A percentile compares a stretch with the other conserved stretches of the same genome.
These are phyloP conservation scores for Obelidium mucronatum DNA, from an alignment of 192 early-diverging fungal genomes.

Conservation along the genomic window DNA sequence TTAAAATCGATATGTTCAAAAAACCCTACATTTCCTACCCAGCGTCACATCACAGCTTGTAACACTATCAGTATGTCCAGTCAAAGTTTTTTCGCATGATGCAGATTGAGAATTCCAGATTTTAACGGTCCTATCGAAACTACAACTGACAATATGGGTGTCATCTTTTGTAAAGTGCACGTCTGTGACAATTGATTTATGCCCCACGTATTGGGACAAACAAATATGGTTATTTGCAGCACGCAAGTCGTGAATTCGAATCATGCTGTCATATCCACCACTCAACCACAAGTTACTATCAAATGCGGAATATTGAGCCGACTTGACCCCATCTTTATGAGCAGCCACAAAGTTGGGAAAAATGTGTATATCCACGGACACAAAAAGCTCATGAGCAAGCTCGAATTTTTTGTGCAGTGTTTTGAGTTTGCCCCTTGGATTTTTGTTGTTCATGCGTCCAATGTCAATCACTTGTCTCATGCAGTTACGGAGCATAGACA, in stretches of 20 bases:
- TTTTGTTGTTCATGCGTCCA: not conserved
- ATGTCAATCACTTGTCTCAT: slow-evolving; percentile 50
- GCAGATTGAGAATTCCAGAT: slow-evolving; percentile 69
- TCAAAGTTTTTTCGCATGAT: slow-evolving; percentile 58
- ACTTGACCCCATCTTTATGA: slow-evolving; percentile 61
- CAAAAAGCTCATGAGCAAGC: slow-evolving; percentile 57
- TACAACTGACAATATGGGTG: slow-evolving; percentile 59
- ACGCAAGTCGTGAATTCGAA: slow-evolving; percentile 63
- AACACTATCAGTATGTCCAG: slow-evolving; percentile 61
- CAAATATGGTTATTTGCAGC: slow-evolving; percentile 48
- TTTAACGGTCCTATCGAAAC: slow-evolving; percentile 66
- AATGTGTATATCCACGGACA: slow-evolving; percentile 57
- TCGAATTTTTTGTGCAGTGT: slow-evolving; percentile 61
- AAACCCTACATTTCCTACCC: not conserved
- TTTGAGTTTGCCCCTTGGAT: slow-evolving; percentile 42
- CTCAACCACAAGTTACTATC: slow-evolving; percentile 65
- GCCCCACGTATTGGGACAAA: slow-evolving; percentile 64
- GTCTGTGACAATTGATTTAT: slow-evolving; percentile 67
- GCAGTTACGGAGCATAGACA: slow-evolving; percentile 35
- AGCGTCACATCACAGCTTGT: slow-evolving; percentile 48
- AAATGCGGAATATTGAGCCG: slow-evolving; percentile 55
- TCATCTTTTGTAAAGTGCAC: slow-evolving; percentile 66
- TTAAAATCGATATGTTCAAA: too few relatives aligned
- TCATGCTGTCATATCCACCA: slow-evolving; percentile 64
- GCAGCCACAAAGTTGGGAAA: slow-evolving; percentile 64